A percentile compares a stretch with the other conserved stretches of the same genome.
Conservation (phyloP, 2,329 filamentous ascomycete genomes). For the Penicillium sp. region DNA sequence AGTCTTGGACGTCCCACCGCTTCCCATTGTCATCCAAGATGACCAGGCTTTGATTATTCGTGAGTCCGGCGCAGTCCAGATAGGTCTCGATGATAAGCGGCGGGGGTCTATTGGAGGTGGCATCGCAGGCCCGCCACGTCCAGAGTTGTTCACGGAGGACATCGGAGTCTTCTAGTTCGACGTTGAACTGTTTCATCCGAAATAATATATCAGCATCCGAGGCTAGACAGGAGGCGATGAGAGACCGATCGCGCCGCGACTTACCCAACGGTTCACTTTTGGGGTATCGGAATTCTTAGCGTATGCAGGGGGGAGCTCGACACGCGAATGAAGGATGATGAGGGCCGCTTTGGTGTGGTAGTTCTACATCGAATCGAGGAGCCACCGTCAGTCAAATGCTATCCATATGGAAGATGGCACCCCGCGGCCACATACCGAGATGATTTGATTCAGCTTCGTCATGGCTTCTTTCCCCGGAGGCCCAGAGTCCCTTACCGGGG, state of each 20-base stretch:
- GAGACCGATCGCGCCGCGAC: constrained; percentile 34
- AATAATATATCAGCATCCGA: constrained; percentile 2
- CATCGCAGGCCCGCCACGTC: constrained; percentile 79
- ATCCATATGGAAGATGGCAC: not conserved
- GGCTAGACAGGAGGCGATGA: not conserved
- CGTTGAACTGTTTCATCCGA: constrained; percentile 73
- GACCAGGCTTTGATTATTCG: constrained; percentile 82
- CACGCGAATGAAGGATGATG: constrained; percentile 78
- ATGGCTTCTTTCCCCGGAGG: constrained; percentile 66
- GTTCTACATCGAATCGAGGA: constrained; percentile 61
- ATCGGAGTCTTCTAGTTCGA: constrained; percentile 90
- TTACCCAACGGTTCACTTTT: constrained; percentile 84
- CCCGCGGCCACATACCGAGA: constrained; percentile 66
- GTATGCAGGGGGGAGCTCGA: constrained; percentile 64
- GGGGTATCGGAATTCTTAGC: constrained; percentile 59
- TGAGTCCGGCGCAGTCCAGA: constrained; percentile 76
- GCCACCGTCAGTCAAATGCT: constrained; percentile 4
- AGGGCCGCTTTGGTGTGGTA: constrained; percentile 87
- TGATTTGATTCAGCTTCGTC: constrained; percentile 87
- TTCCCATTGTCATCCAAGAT: constrained; percentile 86
- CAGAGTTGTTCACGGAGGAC: constrained; percentile 78
- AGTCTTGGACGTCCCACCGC: constrained; percentile 87
- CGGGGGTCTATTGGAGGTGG: constrained; percentile 74
- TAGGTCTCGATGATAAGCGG: constrained; percentile 89
- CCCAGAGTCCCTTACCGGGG: constrained; percentile 41